Evolutionary conservation across 2,329 filamentous ascomycete species (phyloP), one percentile per base, ranked within the genome.

Genomic region (Drechslerella coelobrocha): DNA sequence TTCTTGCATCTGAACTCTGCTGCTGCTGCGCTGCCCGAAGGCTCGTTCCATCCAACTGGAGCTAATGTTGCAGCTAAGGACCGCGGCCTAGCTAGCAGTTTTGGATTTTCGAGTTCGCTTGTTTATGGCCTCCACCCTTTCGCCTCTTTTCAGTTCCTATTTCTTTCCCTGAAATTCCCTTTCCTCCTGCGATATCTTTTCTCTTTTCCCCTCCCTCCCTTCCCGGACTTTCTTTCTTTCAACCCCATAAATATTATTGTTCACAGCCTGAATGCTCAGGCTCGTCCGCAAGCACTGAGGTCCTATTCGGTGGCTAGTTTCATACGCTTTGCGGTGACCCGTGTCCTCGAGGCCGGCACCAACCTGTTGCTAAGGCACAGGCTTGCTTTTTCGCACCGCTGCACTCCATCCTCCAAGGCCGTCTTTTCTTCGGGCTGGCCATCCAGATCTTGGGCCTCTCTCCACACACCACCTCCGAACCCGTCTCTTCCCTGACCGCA

Each of bases 361-460:
- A 68, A 69, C 68, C 61, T 72, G 60, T 68, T 65, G 68, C 61
- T 68, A 61, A 68, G 61, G 60, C 68, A 68, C 61, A 72, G 68
- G 60, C 54, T 71, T 71, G 74, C 74, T 73, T 75, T 75, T 75
- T 75, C 72, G 68, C 72, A 74, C 72, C 62, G 66, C 71, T 61
- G 65, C 29, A 57, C 73, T 75, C 73, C 65, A 72, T 62, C 41
- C 5, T 45, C 41, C 41, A 45, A 19, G 41, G 62, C 66, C 72
- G 73, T 69, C 65, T 74, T 63, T 45, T 45, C 41, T 23, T 72
- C 69, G 68, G 69, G 54, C 73, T 56, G 72, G 68, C 62, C 61
- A 68, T 71, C 69, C 61, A 47, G 57, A 53, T 72, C 71, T 68
- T 72, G 73, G 48, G 61, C 60, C 52, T 60, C 31, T 45, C 43